Evolutionary conservation across 306 rosid genomes (phyloP), one percentile per base, ranked within the genome.

Genomic region (Carpinus viminea): DNA sequence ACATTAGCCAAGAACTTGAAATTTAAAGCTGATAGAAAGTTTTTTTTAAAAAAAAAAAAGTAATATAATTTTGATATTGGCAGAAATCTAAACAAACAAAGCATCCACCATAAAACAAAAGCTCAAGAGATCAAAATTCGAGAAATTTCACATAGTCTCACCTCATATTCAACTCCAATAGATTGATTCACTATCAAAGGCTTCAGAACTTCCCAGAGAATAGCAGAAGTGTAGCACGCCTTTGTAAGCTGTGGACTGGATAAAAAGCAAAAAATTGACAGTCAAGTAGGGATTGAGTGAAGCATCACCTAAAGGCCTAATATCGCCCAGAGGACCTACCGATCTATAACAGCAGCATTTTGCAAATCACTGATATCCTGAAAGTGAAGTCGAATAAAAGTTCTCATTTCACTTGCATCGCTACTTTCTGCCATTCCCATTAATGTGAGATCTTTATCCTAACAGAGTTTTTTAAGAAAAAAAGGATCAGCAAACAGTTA

Each of bases 341-440:
- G 97, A 76, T 94, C 97, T 85, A 92, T 94, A 83, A 92, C 92
- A 66, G 97, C 97, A 68, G 94, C 95, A 91, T 84, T 92, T 51
- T 91, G 94, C 85, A 94, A 87, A 74, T 97, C 98, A 78, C 92
- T 98, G 79, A 95, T 95, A 83, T 95, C 92, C 71, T 95, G 0
- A 24, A 24, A 0, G 87, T 95, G 92, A 78, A 90, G 98, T 81
- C 91, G 98, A 82, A 92, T 92, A 86, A 88, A 95, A 82, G 96
- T 92, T 84, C 92, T 98, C 98, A 95, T 91, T 90, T 95, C 98
- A 31, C 97, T 97, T n/a, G 98, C 97, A 87, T 95, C 98, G 81
- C 98, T 95, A 83, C 91, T 90, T 83, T 95, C 92, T 28, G 92
- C 90, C 81, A 97, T 91, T 77, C 98, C 98, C 86, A 87, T 93